Percentiles rank a stretch among this genome's conserved stretches.
Conservation (phyloP, 1,284 basidiomycete species). For the Ganoderma leucocontextum region DNA sequence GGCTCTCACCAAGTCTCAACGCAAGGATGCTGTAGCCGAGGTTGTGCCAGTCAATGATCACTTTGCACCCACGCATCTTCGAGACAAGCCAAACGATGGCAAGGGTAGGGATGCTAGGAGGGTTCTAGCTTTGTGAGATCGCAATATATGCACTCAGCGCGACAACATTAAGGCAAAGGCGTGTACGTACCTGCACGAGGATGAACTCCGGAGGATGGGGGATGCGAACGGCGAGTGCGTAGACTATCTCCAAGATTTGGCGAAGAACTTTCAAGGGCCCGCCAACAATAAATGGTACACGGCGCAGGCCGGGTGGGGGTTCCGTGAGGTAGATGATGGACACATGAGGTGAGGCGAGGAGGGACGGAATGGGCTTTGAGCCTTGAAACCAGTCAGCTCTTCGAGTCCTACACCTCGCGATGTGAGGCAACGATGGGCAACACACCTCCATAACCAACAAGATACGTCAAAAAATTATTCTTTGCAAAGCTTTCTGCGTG, state of each 20-base stretch:
- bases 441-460: conserved; percentile 90
- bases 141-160: not conserved
- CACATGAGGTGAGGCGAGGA: conserved; percentile 71
- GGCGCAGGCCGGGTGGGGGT: conserved; percentile 63
- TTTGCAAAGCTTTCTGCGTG: conserved; percentile 93
- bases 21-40: conserved; percentile 94
- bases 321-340: conserved; percentile 73
- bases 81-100: conserved; percentile 84
- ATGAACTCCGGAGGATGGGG: conserved; percentile 84
- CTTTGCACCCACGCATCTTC: conserved; percentile 73
- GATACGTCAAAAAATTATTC: conserved; percentile 79
- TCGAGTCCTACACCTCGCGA: not conserved
- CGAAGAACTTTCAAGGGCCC: conserved; percentile 85
- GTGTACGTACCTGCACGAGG: conserved; percentile 81
- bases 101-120: conserved; percentile 95
- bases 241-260: conserved; percentile 72
- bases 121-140: conserved; percentile 71
- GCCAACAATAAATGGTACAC: conserved; percentile 77
- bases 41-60: conserved; percentile 99
- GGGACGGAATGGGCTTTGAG: conserved; percentile 74
- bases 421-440: not conserved
- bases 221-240: conserved; percentile 68
- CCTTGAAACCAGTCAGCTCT: conserved; percentile 53
- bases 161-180: too few relatives aligned
- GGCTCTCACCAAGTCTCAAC: conserved; percentile 74